Evolutionary conservation across 2,329 filamentous ascomycete genomes (phyloP), one percentile per base, ranked within the genome.

Genomic region (Penicillium concentricum): DNA sequence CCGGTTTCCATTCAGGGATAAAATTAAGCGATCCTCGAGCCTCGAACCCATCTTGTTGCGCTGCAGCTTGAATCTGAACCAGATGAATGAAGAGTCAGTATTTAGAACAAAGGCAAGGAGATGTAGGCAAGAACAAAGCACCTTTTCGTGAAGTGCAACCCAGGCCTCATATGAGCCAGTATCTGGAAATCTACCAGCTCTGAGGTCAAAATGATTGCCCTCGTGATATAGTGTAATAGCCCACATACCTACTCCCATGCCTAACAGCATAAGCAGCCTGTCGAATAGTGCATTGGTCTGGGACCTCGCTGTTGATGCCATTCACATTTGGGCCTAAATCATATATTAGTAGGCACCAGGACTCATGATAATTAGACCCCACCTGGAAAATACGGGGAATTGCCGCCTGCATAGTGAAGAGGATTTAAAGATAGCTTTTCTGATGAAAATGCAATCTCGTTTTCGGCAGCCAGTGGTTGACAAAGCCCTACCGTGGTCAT

Each of bases 241-340:
- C 30, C 34, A 30, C 54, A 39, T 82, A 89, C 41, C 85, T 78
- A 41, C 83, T 86, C 18, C 86, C 86, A 73, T 87, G 86, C 18
- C 85, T 81, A 2, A 79, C 78, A 34, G 85, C 73, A 59, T 85
- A 87, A 5, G 83, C 82, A 3, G 82, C 84, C 63, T 85, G 81
- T 57, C 88, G 83, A 4, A 88, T 80, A 10, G 73, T 74, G 67
- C 86, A 88, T 42, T 79, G 77, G 1, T 80, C 75, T 0, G 85
- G 85, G 1, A 84, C 75, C 4, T 81, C 76, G 30, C 79, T 73
- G 0, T 81, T 81, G 53, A 87, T 83, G 13, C 74, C 76, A 57
- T 82, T 79, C 45, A 86, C 78, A 62, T 87, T 81, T 12, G 83
- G 82, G 0, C 82, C 83, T 81, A 46, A 20, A 9, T 32, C 3